Evolutionary conservation across 306 rosid genomes (phyloP), one percentile per base, ranked within the genome.

Genomic region (Clitoria ternatea): DNA sequence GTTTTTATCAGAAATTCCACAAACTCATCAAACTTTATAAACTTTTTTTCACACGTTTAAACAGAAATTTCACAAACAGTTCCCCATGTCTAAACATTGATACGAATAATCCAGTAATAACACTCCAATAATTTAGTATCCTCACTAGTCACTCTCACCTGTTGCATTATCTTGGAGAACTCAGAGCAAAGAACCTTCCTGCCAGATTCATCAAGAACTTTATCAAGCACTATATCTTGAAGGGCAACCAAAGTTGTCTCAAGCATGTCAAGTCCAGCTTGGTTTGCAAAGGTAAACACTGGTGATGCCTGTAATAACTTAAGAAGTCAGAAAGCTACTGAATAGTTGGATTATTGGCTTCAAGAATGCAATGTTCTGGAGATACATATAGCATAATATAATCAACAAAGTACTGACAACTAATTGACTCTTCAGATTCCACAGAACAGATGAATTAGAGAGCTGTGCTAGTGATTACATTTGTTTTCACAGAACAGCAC

Each of bases 211-310:
- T 91, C 96, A 2, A 94, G 91, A 70, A 94, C 90, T 87, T 87
- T 94, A 81, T 94, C 99, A 0, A 94, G 97, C 90, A 87, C 83
- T 56, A 94, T 91, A 59, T 94, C 99, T 82, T 94, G 99, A 57
- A 94, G 97, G 40, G 97, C 95, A 13, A 94, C 96, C 1, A 94
- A 88, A 65, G 97, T 94, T 10, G 99, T 94, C 80, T 94, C 97
- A 7, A 94, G 97, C 97, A 94, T 89, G 87, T 94, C 97, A 2
- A 94, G 88, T 3, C 99, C 99, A 7, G 99, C 97, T 71, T 91
- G 99, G 82, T 94, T 94, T 4, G 97, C 91, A 72, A 94, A 94
- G 70, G 92, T 91, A 86, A 94, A 94, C 12, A 91, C 86, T 0
- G 99, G 96, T 61, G 97, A 87, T 54, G 97, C 89, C 99, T 94